Evolutionary conservation across 805 yeast species (phyloP), one percentile per base, ranked within the genome.

Genomic region (Wickerhamomyces canadensis): DNA sequence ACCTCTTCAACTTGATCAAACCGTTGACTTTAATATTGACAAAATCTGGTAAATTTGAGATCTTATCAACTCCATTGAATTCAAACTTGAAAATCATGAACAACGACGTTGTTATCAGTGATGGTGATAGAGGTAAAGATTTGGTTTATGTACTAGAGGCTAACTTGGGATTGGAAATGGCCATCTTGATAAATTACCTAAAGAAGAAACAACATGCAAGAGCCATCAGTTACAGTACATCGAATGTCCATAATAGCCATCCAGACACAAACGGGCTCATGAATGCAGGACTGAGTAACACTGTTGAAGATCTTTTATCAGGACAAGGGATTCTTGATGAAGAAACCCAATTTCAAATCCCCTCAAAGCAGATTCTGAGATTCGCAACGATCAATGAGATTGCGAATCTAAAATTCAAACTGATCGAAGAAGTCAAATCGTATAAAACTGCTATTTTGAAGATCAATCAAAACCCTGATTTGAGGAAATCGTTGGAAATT

Each of bases 81-180:
- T 73, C 87, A 12, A 82, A 81, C 49, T 63, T 84, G 34, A 60
- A 60, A 34, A 62, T 84, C 42, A 70, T 67, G 43, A 67, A 74
- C 31, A 68, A 74, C 38, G 93, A 84, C 58, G 67, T 84, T 52
- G 84, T 83, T 9, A 77, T 84, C 15, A 81, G 82, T 39, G 93
- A 84, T 60, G 94, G 93, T 37, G 94, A 84, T 55, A 67, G 93
- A 43, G 94, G 94, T 21, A 81, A 81, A 50, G 94, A 84, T 57
- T 58, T 84, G 44, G 91, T 80, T 9, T 73, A 78, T 73, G 76
- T 84, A 31, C 61, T 83, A 21, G 83, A 80, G 43, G 86, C 91
- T 1, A 57, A 68, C 29, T 70, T 83, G 22, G 72, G 69, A 31
- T 66, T 81, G 38, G 74, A 80, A 41, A 64, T 79, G 55, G 91